Conservation (phyloP, 306 rosid genomes). For the Medicago ruthenica region DNA sequence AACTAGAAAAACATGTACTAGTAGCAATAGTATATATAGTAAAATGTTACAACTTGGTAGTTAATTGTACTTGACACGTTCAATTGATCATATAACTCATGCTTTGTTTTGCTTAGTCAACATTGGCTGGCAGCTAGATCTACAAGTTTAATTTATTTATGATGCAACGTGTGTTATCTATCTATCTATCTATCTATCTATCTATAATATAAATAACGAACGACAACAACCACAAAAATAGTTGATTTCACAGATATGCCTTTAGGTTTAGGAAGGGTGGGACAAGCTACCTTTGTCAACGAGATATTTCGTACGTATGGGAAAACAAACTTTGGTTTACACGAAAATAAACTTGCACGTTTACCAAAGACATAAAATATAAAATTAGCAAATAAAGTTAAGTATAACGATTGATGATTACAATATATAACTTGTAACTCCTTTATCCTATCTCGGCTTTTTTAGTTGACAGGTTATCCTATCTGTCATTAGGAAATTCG, state of each 20-base stretch:
- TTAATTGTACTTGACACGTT: conserved; percentile 6
- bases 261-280: background rate
- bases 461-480: no score
- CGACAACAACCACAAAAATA: background rate
- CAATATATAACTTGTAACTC: background rate
- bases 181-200: no score
- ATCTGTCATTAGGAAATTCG: no score
- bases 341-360: conserved; percentile 30
- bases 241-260: conserved; percentile 21
- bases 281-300: conserved; percentile 19
- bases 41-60: background rate
- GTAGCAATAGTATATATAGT: no score
- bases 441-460: no score
- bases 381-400: background rate
- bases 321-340: conserved; percentile 1
- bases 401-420: background rate
- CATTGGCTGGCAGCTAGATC: conserved; percentile 1
- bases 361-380: background rate
- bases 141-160: background rate
- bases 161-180: conserved; percentile 25
- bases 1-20: no score
- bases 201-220: background rate
- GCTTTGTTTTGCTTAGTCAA: conserved; percentile 28
- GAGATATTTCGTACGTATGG: conserved; percentile 19
- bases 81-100: background rate